A percentile compares a stretch with the other conserved stretches of the same genome.
Evolutionary conservation across 208 protist genomes (phyloP).

Genomic region (Crithidia sp.): DNA sequence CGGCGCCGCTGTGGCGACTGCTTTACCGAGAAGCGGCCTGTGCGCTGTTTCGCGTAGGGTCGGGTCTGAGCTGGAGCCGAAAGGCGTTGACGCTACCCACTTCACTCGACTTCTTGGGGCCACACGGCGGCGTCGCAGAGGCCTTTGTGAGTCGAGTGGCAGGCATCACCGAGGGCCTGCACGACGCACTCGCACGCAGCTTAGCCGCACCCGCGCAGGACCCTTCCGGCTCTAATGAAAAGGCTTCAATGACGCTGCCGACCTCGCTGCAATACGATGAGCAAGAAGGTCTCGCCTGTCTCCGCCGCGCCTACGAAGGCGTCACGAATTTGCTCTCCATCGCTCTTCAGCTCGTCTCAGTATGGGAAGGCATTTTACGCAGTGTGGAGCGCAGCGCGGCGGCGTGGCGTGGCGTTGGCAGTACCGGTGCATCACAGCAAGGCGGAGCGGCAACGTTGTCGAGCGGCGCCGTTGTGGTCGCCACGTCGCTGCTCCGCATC

Average conservation of each 20-base stretch:
- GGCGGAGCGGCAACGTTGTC: neutral
- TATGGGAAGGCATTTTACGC: slow-evolving; percentile 1
- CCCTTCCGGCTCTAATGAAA: too few species aligned
- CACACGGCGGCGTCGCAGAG: neutral
- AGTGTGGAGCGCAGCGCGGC: neutral
- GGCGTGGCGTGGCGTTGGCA: neutral
- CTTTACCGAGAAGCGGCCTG: slow-evolving; percentile 7
- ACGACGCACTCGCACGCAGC: neutral
- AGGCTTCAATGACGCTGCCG: neutral
- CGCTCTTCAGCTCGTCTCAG: slow-evolving; percentile 12
- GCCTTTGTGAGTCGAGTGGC: slow-evolving; percentile 11
- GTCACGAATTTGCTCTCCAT: slow-evolving; percentile 14
- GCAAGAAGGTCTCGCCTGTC: neutral
- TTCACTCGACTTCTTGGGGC: neutral
- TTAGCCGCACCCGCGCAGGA: neutral
- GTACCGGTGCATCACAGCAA: neutral
- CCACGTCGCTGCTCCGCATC: neutral
- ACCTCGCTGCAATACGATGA: neutral
- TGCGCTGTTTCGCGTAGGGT: slow-evolving; percentile 17
- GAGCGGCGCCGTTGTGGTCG: neutral
- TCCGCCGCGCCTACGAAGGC: slow-evolving; percentile 19
- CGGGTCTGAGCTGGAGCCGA: slow-evolving; percentile 34
- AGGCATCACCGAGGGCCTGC: slow-evolving; percentile 12
- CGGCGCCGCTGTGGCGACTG: slow-evolving; percentile 19
- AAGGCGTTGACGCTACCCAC: neutral